These are phyloP conservation scores for Bretziella fagacearum DNA, from an alignment of 2,329 filamentous ascomycete genomes.

Conservation along the genomic window DNA sequence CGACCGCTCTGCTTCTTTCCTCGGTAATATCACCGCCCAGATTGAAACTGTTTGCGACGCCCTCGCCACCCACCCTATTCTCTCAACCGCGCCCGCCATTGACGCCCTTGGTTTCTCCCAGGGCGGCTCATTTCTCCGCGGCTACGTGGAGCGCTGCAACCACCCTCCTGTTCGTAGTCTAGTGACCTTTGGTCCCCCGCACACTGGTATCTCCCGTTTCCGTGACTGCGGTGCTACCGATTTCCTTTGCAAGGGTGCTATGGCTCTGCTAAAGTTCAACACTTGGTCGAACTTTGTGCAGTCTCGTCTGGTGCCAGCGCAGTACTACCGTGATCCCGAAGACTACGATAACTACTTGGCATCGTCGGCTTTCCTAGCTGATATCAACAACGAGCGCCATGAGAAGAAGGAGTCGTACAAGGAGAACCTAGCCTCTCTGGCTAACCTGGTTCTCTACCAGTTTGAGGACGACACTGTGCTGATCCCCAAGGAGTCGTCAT, in stretches of 20 bases:
- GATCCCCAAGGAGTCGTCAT: slow-evolving; percentile 75
- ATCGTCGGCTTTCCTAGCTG: slow-evolving; percentile 74
- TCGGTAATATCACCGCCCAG: slow-evolving; percentile 75
- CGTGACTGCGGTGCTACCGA: slow-evolving; percentile 54
- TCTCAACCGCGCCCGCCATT: slow-evolving; percentile 64
- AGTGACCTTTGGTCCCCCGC: slow-evolving; percentile 78
- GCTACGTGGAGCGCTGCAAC: slow-evolving; percentile 77
- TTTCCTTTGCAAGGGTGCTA: slow-evolving; percentile 64
- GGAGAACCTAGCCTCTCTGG: slow-evolving; percentile 48
- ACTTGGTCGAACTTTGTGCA: slow-evolving; percentile 71
- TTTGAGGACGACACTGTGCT: slow-evolving; percentile 77
- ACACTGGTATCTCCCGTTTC: slow-evolving; percentile 82
- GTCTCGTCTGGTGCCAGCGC: slow-evolving; percentile 66
- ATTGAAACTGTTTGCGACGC: slow-evolving; percentile 60
- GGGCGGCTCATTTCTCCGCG: slow-evolving; percentile 89
- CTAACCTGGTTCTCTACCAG: slow-evolving; percentile 74
- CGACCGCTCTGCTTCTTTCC: slow-evolving; percentile 74
- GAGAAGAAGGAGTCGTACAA: slow-evolving; percentile 61
- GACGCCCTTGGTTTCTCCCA: slow-evolving; percentile 93
- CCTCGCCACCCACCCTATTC: slow-evolving; percentile 57
- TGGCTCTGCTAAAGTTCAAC: slow-evolving; percentile 60
- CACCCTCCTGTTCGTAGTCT: slow-evolving; percentile 55
- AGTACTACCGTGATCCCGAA: slow-evolving; percentile 70
- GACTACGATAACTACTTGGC: slow-evolving; percentile 59
- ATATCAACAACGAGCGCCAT: slow-evolving; percentile 83